Evolutionary conservation across 116 monocot genomes (phyloP), one percentile per base, ranked within the genome.

Genomic region (Iris pallida): DNA sequence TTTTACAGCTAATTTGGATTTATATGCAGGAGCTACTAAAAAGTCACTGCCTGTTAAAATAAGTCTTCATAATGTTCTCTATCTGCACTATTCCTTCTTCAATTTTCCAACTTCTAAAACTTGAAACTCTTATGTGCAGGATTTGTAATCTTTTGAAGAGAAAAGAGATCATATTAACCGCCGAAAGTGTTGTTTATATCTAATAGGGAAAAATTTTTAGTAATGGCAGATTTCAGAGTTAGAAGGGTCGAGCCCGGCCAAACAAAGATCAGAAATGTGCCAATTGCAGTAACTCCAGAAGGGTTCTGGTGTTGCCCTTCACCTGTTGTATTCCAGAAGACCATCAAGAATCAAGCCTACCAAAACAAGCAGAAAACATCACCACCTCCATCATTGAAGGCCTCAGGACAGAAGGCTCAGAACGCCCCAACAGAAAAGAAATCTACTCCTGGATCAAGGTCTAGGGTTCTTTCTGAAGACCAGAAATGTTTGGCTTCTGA

Each of bases 281-380:
- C 95, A 19, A 89, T 96, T 75, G 95, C 89, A 16, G 92, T 96
- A 16, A 96, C 88, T 42, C 92, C 95, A 43, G 91, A 91, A 87
- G 95, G 92, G 15, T 96, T 96, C 53, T 96, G 95, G 95, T 96
- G 95, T 63, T 92, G 92, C 67, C 96, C 96, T 52, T 84, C 91
- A 5, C 89, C 83, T 5, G 89, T 78, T 45, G 86, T 79, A 18
- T 77, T 92, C 58, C 96, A 96, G 64, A 96, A 91, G 71, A 86
- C 84, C 18, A 52, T 87, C 17, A 95, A 89, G 71, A 82, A 71
- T 73, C 91, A 87, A 73, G 75, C 51, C 61, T 76, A 63, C 41
- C 92, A 80, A 66, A 85, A 47, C 51, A 92, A 81, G 55, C 80
- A 76, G 5, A 91, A 78, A 47, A 57, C 68, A 12, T 56, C 80